A percentile compares a stretch with the other conserved stretches of the same genome.
Evolutionary conservation across 148 eudicot species (phyloP).

Genomic region (Rhododendron mucronatum): DNA sequence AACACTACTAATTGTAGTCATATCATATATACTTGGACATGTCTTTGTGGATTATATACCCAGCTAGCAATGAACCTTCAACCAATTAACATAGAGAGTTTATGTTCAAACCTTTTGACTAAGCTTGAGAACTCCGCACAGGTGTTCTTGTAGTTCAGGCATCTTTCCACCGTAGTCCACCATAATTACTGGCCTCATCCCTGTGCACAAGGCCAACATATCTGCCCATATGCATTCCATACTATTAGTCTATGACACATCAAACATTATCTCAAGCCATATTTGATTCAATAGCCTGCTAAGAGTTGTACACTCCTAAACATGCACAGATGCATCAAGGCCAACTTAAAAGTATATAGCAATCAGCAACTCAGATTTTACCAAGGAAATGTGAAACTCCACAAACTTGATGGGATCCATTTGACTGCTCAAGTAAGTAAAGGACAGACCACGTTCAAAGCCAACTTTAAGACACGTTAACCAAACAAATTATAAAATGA

Average conservation of each 20-base stretch:
- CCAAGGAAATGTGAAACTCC: not conserved
- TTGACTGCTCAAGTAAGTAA: not conserved
- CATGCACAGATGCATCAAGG: not conserved
- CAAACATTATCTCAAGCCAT: not conserved
- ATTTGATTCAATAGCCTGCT: not conserved
- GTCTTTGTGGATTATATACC: not conserved
- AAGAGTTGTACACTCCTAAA: not conserved
- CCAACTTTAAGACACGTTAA: not conserved
- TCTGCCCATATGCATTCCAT: slow-evolving; percentile 35
- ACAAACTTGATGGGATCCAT: not conserved
- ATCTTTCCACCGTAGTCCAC: slow-evolving; percentile 98
- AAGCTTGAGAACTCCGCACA: slow-evolving; percentile 48
- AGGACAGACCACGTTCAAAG: not conserved
- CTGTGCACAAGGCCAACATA: slow-evolving; percentile 72
- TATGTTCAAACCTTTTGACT: slow-evolving; percentile 52
- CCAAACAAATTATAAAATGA: not conserved
- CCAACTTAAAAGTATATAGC: not conserved
- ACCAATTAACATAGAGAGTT: not conserved
- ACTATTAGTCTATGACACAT: not conserved
- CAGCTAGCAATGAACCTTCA: not conserved
- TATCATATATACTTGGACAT: not conserved
- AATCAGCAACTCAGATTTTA: not conserved
- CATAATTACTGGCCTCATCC: slow-evolving; percentile 93
- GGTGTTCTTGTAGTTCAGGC: slow-evolving; percentile 75
- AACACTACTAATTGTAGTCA: not conserved